These are phyloP conservation scores for Aristolochia californica DNA, from an alignment of 164 flowering plant genomes.

Conservation along the genomic window DNA sequence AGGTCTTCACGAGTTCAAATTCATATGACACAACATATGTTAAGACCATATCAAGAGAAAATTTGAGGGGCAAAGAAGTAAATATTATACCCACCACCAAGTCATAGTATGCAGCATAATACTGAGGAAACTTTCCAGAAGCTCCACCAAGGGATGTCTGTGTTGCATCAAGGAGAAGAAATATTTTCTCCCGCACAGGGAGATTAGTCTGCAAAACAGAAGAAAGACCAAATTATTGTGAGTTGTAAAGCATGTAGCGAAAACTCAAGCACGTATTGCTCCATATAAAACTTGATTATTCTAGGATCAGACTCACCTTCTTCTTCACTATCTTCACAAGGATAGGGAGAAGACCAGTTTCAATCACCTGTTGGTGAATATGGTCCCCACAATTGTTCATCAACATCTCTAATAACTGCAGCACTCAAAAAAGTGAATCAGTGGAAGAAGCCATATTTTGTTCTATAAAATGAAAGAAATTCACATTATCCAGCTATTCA, in stretches of 20 bases:
- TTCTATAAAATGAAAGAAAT: neutral
- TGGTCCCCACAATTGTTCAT: slow-evolving; percentile 91
- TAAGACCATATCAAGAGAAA: too few relatives aligned
- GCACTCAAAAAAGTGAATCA: slow-evolving; percentile 1
- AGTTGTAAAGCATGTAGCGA: neutral
- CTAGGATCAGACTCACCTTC: slow-evolving; percentile 42
- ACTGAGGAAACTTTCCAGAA: slow-evolving; percentile 86
- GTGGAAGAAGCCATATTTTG: neutral
- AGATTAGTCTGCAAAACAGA: slow-evolving; percentile 48
- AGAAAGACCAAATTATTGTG: neutral
- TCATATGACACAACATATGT: too few relatives aligned
- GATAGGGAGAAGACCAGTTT: slow-evolving; percentile 54
- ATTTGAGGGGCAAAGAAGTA: too few relatives aligned
- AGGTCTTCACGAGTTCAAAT: too few relatives aligned
- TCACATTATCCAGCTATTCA: neutral
- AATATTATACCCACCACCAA: slow-evolving; percentile 71
- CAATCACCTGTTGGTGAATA: slow-evolving; percentile 71
- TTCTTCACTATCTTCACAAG: slow-evolving; percentile 96
- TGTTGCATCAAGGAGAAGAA: slow-evolving; percentile 93
- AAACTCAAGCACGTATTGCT: too few relatives aligned
- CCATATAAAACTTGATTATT: too few relatives aligned
- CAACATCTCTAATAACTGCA: slow-evolving; percentile 89
- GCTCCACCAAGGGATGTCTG: slow-evolving; percentile 95
- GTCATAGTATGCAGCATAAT: slow-evolving; percentile 77
- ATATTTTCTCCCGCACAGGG: slow-evolving; percentile 79